These are phyloP conservation scores for Gracilaria domingensis DNA, from an alignment of 23 red algal species.

Conservation along the genomic window DNA sequence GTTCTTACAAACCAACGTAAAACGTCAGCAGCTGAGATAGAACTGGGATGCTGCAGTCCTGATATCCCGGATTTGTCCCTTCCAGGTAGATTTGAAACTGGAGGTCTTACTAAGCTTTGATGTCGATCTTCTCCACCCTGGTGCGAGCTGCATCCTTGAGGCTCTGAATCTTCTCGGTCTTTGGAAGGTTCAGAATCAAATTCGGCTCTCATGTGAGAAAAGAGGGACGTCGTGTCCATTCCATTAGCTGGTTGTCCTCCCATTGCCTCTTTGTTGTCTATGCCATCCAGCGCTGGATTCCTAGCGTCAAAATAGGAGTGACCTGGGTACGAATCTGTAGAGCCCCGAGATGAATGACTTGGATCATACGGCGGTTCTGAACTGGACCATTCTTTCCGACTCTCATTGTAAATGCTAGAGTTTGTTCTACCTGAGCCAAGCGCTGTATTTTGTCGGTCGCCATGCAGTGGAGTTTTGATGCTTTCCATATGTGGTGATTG, in stretches of 20 bases:
- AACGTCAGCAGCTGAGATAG: conserved; percentile 13
- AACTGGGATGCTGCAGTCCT: background rate
- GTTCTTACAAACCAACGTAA: background rate
- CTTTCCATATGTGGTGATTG: background rate
- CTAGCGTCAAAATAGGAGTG: background rate
- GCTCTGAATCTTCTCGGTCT: background rate
- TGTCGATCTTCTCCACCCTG: background rate
- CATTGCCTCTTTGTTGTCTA: background rate
- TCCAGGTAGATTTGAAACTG: background rate
- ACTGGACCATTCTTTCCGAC: conserved; percentile 2
- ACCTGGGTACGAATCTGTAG: background rate
- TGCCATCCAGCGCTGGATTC: background rate
- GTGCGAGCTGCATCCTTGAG: background rate
- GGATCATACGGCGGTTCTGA: background rate
- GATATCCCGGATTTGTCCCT: background rate
- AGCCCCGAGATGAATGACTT: background rate
- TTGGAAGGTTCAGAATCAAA: background rate
- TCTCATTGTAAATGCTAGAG: background rate
- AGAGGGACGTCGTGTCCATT: conserved; percentile 21
- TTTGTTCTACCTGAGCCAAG: background rate
- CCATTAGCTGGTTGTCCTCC: background rate
- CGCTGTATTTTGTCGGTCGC: background rate
- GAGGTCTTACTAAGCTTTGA: background rate
- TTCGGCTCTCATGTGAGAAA: conserved; percentile 38
- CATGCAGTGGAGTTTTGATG: background rate